Evolutionary conservation across 768 basidiomycete species (phyloP), one percentile per base, ranked within the genome.

Genomic region (Suillus occidentalis): DNA sequence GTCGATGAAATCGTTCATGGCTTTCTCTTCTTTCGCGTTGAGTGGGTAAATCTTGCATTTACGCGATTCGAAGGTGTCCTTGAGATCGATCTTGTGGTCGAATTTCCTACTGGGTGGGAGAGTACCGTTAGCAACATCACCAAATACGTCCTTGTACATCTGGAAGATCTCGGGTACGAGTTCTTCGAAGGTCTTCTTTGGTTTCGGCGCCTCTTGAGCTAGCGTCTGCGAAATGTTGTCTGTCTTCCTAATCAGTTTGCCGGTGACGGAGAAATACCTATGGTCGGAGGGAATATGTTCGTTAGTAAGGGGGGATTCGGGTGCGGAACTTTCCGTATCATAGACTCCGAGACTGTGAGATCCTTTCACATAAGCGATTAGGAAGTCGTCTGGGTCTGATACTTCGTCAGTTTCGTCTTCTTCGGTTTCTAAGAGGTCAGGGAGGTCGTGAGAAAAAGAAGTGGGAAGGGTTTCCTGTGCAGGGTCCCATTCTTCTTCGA

Each of bases 1-100:
- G 14, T 66, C 42, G 2, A 70, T 14, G 20, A 68, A 66, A 0
- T 66, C 12, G 36, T 66, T 47, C 47, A 47, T 47, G 5, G 47
- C 47, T 5, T 47, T 12, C 0, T 47, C 47, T 22, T 47, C 47
- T 6, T 9, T n/a, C 0, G 18, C 4, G 1, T 45, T 45, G 3
- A 45, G 43, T 2, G 20, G 43, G 2, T 45, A 45, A 0, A 47
- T 47, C 2, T 47, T 47, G n/a, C 47, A 47, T 2, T 47, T 47
- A 0, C 5, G 12, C 10, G n/a, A n/a, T 47, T 12, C 4, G 12
- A 47, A 47, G 10, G 47, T 1, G 0, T 22, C n/a, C 6, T 47
- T 47, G 12, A 47, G n/a, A 22, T 47, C n/a, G 4, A 47, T 47
- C 1, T 13, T 13, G 12, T 47, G 47, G 8, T 47, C 47, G 3